phyloP scores from a whole-genome alignment of 805 yeast species.

The Sungouiozyma intestinalis region DNA sequence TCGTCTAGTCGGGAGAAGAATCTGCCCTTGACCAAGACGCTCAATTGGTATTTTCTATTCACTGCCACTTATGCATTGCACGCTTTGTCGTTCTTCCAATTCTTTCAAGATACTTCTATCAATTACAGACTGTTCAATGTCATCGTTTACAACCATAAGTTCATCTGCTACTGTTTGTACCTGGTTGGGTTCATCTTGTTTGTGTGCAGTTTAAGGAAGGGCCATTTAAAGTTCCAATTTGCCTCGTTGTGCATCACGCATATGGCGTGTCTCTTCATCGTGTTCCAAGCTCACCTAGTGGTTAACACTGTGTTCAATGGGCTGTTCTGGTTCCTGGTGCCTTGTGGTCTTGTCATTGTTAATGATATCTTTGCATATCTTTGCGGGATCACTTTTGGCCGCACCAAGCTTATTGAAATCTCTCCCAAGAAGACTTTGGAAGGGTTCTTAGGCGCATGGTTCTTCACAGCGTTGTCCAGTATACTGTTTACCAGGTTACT shows the following conservation, averaged over 20 bases:
- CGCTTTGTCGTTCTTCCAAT: slow-evolving; percentile 69
- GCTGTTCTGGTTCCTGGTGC: slow-evolving; percentile 87
- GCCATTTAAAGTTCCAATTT: slow-evolving; percentile 84
- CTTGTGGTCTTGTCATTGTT: slow-evolving; percentile 82
- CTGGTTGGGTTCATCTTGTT: slow-evolving; percentile 83
- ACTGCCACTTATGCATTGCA: slow-evolving; percentile 86
- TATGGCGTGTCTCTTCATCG: slow-evolving; percentile 82
- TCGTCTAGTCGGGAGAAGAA: slow-evolving; percentile 72
- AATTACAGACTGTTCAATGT: slow-evolving; percentile 36
- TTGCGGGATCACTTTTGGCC: slow-evolving; percentile 95
- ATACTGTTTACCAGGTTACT: slow-evolving; percentile 54
- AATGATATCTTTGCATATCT: slow-evolving; percentile 94
- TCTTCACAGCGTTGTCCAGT: slow-evolving; percentile 75
- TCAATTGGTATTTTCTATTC: slow-evolving; percentile 86
- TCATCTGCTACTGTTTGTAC: slow-evolving; percentile 74
- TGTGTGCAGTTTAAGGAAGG: slow-evolving; percentile 81
- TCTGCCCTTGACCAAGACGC: slow-evolving; percentile 68
- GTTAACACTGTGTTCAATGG: slow-evolving; percentile 85
- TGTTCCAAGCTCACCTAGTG: slow-evolving; percentile 88
- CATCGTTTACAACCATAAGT: slow-evolving; percentile 67
- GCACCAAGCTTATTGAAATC: slow-evolving; percentile 81
- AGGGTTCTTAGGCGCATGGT: slow-evolving; percentile 97
- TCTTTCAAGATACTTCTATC: slow-evolving; percentile 39
- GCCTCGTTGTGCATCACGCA: slow-evolving; percentile 90
- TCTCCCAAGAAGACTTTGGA: slow-evolving; percentile 97